Conservation (phyloP, 2,329 filamentous ascomycete species). For the Calonectria hawksworthii region DNA sequence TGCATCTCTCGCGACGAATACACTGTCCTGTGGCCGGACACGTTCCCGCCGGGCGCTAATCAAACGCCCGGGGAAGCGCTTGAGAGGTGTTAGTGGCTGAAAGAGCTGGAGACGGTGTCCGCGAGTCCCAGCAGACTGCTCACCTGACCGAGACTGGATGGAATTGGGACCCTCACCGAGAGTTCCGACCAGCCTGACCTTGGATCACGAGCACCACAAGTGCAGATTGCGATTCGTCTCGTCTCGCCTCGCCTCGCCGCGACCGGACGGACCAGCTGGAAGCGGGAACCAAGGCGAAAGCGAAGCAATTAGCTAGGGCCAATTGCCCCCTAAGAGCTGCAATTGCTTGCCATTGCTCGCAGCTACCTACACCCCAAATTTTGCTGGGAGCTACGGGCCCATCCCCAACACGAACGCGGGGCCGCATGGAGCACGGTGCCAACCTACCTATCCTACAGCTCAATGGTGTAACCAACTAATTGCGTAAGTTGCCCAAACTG, state of each 20-base stretch:
- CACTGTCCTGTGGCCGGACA: constrained; percentile 15
- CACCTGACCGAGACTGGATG: constrained; percentile 40
- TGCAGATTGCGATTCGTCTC: constrained; percentile 31
- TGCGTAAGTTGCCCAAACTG: not conserved
- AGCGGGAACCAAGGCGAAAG: not conserved
- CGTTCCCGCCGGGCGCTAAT: constrained; percentile 26
- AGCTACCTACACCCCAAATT: not conserved
- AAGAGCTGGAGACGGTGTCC: constrained; percentile 14
- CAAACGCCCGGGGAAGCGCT: constrained; percentile 21
- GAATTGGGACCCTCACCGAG: constrained; percentile 42
- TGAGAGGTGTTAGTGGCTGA: not conserved
- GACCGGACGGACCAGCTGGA: constrained; percentile 6
- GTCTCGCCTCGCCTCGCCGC: constrained; percentile 6
- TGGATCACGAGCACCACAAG: constrained; percentile 38
- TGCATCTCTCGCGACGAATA: constrained; percentile 14
- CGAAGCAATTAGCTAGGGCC: not conserved
- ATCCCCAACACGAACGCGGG: constrained; percentile 40
- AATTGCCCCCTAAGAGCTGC: not conserved
- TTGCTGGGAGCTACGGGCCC: constrained; percentile 32
- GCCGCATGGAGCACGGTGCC: constrained; percentile 30
- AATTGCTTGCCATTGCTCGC: constrained; percentile 10
- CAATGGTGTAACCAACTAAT: constrained; percentile 9
- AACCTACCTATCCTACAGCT: constrained; percentile 6
- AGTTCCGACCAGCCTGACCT: constrained; percentile 40
- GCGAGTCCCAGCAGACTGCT: constrained; percentile 24